Base-by-base conservation (phyloP, 352 stramenopile species). In the Phytophthora cajani region DNA sequence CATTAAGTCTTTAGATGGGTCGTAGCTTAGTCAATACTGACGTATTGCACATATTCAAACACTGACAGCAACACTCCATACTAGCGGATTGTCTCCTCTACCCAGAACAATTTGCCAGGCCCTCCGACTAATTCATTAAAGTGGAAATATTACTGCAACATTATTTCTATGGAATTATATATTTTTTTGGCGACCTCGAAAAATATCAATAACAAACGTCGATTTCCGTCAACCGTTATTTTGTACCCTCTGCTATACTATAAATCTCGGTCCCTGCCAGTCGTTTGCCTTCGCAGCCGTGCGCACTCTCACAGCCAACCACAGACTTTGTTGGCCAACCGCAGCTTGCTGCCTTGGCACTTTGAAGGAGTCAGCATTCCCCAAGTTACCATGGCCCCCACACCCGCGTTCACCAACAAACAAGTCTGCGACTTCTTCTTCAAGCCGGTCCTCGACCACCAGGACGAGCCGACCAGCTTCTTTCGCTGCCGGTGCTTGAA, bases 121-220 rank as follows among this genome's bases (percentile, higher is more conserved):
- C 42, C 42, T 49, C 17, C 42, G 42, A 49, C 46, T 58, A 58
- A 58, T 58, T 46, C 30, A 58, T 58, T 58, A 30, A 27, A 58
- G 27, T 58, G 27, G 12, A 44, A 58, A 58, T 46, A 44, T 1
- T 46, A 58, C 30, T 46, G 14, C 30, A 58, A 58, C 21, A 23
- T 23, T 58, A 58, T 58, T 44, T 44, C 30, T 58, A 44, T 12
- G 21, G 51, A 58, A 8, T 44, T 27, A 44, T 25, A 5, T 3
- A 46, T 46, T 46, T 44, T 44, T 30, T 58, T 9, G 3, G 25
- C 16, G 8, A 58, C 5, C 12, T 19, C 16, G 8, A 44, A 44
- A 58, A 58, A 44, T 8, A 11, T 44, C 5, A 44, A 58, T 46
- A 44, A 46, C 27, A 30, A 3, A 44, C n/a, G 30, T 44, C 14